Conservation (phyloP, 192 early-diverging fungal genomes). For the Backusella sp. region DNA sequence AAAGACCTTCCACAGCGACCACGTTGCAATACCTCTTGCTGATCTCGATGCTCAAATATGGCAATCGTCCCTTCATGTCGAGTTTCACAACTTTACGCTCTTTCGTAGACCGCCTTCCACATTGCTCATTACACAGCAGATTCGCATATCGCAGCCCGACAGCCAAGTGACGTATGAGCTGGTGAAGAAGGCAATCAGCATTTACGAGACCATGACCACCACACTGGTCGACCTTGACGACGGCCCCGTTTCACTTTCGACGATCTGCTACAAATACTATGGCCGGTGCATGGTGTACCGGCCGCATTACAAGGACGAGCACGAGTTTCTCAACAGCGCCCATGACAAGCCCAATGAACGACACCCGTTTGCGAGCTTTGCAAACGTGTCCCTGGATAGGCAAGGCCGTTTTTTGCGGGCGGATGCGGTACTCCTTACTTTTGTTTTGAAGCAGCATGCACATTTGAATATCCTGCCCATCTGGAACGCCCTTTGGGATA, state of each 20-base stretch:
- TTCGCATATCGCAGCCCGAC: constrained; percentile 17
- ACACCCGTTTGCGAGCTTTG: constrained; percentile 26
- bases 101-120: background rate
- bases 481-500: constrained; percentile 25
- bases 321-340: background rate
- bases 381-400: constrained; percentile 19
- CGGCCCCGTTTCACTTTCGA: background rate
- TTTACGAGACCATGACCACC: constrained; percentile 12
- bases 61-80: constrained; percentile 16
- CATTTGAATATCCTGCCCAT: background rate
- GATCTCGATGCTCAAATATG: constrained; percentile 21
- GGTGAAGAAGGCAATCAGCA: constrained; percentile 6
- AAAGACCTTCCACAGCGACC: background rate
- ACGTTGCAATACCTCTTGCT: constrained; percentile 1
- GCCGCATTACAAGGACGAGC: constrained; percentile 12
- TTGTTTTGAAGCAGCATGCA: constrained; percentile 38
- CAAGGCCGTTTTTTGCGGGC: constrained; percentile 32
- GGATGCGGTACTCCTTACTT: constrained; percentile 54
- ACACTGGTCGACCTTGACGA: background rate
- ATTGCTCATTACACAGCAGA: constrained; percentile 12
- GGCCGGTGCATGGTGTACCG: constrained; percentile 58
- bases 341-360: constrained; percentile 1
- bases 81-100: constrained; percentile 10
- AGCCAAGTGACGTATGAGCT: constrained; percentile 17
- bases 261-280: constrained; percentile 19